Evolutionary conservation across 352 stramenopile genomes (phyloP), one percentile per base, ranked within the genome.

Genomic region (Nothophytophthora sp.): DNA sequence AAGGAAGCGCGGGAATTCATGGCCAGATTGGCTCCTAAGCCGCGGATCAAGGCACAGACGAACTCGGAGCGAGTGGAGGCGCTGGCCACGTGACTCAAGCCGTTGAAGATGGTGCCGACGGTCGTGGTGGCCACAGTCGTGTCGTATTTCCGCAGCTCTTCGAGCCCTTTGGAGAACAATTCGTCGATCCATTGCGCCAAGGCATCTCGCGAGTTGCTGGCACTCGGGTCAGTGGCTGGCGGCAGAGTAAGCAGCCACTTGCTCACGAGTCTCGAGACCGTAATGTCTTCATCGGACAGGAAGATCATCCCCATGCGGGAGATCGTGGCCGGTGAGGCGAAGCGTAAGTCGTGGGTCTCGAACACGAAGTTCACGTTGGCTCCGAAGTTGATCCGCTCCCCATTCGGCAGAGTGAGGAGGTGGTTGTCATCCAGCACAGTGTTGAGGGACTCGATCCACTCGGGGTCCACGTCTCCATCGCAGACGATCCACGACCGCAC

Each of bases 291-390:
- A 24, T 98, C 93, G 0, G 76, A 96, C 12, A 98, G 67, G 64
- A 98, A 98, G 50, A 99, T 98, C 93, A 99, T 98, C 2, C 95
- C 96, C 88, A 98, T 98, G 50, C 96, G 75, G 11, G 90, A 98
- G 34, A 99, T 95, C 1, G 96, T 99, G n/a, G 96, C 96, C 0
- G 96, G 96, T 3, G 92, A 98, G 8, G 96, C 96, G 43, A 98
- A 98, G 0, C 73, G 69, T 6, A 99, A 60, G 55, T 99, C 92
- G 48, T 98, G 89, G 13, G 93, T 98, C 64, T 99, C 96, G 44
- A 99, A 99, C 1, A 98, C 61, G 50, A 99, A 98, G 55, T 99
- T 99, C 25, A 98, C 87, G 61, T 99, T 98, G 0, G 75, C 60
- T 0, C 90, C 90, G 52, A 99, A 98, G 64, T 83, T 95, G 54